A percentile compares a stretch with the other conserved stretches of the same genome.
phyloP scores from a whole-genome alignment of 2,329 filamentous ascomycete species.

The Xylaria sp. region DNA sequence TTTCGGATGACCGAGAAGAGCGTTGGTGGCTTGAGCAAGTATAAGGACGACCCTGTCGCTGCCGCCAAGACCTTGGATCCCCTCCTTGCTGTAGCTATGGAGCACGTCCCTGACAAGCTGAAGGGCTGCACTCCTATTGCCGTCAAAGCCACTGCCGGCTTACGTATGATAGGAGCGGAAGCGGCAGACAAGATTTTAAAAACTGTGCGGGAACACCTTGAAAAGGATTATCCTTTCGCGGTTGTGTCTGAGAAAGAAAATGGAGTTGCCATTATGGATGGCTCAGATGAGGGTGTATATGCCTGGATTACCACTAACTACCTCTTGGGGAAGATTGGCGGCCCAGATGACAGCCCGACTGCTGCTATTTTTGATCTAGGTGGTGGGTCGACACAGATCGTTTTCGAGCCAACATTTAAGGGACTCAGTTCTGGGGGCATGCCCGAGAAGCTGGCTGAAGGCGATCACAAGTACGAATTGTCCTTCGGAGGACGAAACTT shows the following conservation, averaged over 20 bases:
- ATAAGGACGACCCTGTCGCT: conserved; percentile 83
- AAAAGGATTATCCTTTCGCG: conserved; percentile 92
- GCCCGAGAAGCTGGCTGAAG: conserved; percentile 84
- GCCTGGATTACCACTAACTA: conserved; percentile 99
- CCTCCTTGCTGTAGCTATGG: conserved; percentile 86
- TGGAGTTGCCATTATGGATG: conserved; percentile 97
- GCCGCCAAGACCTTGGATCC: conserved; percentile 91
- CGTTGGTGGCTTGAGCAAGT: conserved; percentile 86
- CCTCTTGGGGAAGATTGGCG: conserved; percentile 95
- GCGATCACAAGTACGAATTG: conserved; percentile 95
- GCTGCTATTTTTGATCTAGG: conserved; percentile 96
- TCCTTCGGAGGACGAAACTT: conserved; percentile 91
- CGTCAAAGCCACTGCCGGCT: conserved; percentile 96
- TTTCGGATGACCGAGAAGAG: conserved; percentile 94
- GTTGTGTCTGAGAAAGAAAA: conserved; percentile 86
- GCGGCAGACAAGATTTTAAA: conserved; percentile 86
- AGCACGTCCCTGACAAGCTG: conserved; percentile 85
- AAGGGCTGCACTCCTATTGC: conserved; percentile 93
- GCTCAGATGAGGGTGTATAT: conserved; percentile 95
- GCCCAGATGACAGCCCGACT: conserved; percentile 87
- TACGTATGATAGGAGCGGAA: conserved; percentile 85
- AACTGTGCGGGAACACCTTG: conserved; percentile 84
- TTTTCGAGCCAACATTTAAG: conserved; percentile 95
- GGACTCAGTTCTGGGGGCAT: conserved; percentile 78
- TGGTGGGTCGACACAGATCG: conserved; percentile 97